Evolutionary conservation across 1,284 basidiomycete species (phyloP), one percentile per base, ranked within the genome.

Genomic region (Schizophyllum amplum): DNA sequence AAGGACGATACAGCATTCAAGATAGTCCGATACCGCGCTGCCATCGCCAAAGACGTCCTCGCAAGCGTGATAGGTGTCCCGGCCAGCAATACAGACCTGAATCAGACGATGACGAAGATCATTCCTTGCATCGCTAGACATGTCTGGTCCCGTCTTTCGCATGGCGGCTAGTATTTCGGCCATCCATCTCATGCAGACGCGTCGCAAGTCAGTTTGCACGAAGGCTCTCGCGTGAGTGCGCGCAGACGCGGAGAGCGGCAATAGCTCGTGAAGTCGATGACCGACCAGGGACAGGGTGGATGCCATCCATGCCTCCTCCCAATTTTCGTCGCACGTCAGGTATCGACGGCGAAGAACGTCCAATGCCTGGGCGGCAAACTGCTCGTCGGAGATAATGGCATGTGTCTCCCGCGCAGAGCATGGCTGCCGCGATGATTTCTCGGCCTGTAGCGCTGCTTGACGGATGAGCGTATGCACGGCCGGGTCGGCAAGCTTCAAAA

Each of bases 361-460:
- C 0, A 81, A 47, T 0, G 80, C 60, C 0, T 64, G 59, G 2
- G 21, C 1, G 2, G 73, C 68, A 55, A 80, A 81, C 1, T 64
- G 52, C 0, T 59, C 24, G n/a, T 63, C 24, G 0, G 53, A 53
- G 1, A 75, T 56, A n/a, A 74, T 70, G 1, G 57, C 24, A 60
- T 78, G 76, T 68, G 72, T 75, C n/a, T 56, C 57, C 58, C 66
- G 62, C 27, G 20, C 53, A 7, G 27, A 22, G 33, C 23, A 25
- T 5, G 56, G 62, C 13, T 47, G 56, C 0, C 53, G 42, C 1
- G 60, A 61, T 1, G 69, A 26, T 0, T 66, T 66, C 1, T 80
- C 80, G 0, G 74, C 67, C 57, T 81, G 77, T 62, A 68, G 74
- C 4, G 67, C 69, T 22, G 77, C 69, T 54, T 79, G 77, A 11